Base-by-base conservation (phyloP, 1,284 basidiomycete species). In the Ceratorhiza oryzae-sativae region DNA sequence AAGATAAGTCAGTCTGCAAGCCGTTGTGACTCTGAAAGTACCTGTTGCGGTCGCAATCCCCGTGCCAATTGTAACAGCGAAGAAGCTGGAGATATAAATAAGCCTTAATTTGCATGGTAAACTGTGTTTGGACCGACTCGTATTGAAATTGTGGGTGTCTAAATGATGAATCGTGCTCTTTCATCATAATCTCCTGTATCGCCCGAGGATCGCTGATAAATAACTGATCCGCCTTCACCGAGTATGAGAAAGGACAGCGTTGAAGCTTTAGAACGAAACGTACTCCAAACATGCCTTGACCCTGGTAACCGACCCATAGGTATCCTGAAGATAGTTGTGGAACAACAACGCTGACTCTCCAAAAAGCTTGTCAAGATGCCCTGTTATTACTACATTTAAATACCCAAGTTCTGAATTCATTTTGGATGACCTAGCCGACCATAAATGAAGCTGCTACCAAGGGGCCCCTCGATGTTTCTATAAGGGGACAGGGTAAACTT, bases 131-230 rank as follows among this genome's bases (percentile, higher is more conserved):
- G 13, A 46, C 63, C 18, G 9, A 68, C 63, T 68, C 63, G 39
- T 42, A 68, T 12, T 25, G 6, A 42, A 25, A 56, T 15, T 55
- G 63, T 18, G 32, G 49, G 45, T 55, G 51, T 10, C 36, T n/a
- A 56, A 68, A 68, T 8, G 30, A 49, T 8, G n/a, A 13, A 10
- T 68, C 63, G 13, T 41, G 4, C 27, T 68, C 63, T 25, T 68
- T 68, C 9, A 68, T 51, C 5, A 68, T 39, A 27, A 68, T 51
- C n/a, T 68, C 63, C 12, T 68, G 63, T 36, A 68, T 27, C 6
- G 41, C 49, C 53, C 51, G 3, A 15, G 51, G 63, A 42, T 68
- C 63, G 5, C 51, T 55, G 27, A 56, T 49, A 20, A 42, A 68
- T 18, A 68, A 25, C 18, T 45, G 23, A 6, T 70, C 65, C 4